These are phyloP conservation scores for Dictyostelium brefeldianum DNA, from an alignment of 78 protist species.

Conservation along the genomic window DNA sequence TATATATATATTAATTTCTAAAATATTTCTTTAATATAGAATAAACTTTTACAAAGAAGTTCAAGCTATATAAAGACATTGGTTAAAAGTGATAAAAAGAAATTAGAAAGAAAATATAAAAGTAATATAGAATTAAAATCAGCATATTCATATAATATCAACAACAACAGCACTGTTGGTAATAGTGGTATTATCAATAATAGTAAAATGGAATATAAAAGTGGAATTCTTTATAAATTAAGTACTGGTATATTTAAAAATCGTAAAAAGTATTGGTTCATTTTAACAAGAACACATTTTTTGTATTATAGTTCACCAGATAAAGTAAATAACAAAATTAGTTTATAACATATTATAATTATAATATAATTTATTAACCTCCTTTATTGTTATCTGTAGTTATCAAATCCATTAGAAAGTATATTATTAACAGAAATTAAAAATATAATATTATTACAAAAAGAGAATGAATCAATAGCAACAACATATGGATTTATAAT, in stretches of 20 bases:
- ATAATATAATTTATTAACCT: not conserved
- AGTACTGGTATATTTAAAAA: slow-evolving; percentile 70
- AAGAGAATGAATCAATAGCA: slow-evolving; percentile 25
- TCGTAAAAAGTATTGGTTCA: slow-evolving; percentile 70
- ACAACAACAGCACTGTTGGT: not conserved
- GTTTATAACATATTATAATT: no score
- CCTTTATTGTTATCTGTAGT: not conserved
- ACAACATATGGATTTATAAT: slow-evolving; percentile 39
- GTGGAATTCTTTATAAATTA: slow-evolving; percentile 50
- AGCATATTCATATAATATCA: not conserved
- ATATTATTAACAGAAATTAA: slow-evolving; percentile 37
- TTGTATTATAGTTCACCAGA: slow-evolving; percentile 59
- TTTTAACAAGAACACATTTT: slow-evolving; percentile 56
- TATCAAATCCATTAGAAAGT: slow-evolving; percentile 62
- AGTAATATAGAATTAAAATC: not conserved
- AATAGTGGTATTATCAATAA: not conserved
- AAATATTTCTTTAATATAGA: not conserved
- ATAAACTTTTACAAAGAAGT: slow-evolving; percentile 26
- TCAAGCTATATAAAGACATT: slow-evolving; percentile 20
- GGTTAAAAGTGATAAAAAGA: slow-evolving; percentile 13
- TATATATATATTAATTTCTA: no score
- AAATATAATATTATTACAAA: slow-evolving; percentile 56
- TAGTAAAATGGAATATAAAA: slow-evolving; percentile 47
- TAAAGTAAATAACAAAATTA: slow-evolving; percentile 42
- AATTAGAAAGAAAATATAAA: slow-evolving; percentile 22